Evolutionary conservation across 2,329 filamentous ascomycete genomes (phyloP).

Genomic region (Xylaria sp.): DNA sequence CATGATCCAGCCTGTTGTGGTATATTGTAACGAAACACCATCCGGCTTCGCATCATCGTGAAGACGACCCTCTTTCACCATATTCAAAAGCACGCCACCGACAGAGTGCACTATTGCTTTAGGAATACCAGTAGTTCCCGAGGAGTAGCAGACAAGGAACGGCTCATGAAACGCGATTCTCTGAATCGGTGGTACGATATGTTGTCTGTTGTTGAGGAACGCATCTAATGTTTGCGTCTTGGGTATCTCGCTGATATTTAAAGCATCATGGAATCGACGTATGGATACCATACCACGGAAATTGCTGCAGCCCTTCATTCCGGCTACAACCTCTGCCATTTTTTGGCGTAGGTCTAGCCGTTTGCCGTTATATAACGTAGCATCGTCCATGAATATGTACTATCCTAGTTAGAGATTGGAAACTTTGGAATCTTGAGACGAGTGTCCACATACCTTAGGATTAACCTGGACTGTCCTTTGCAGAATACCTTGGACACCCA

Average conservation of each 20-base stretch:
- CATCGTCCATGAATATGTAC: constrained; percentile 86
- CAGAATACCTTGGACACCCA: constrained; percentile 81
- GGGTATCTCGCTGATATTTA: constrained; percentile 66
- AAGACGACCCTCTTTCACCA: constrained; percentile 67
- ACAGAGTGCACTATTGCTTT: constrained; percentile 87
- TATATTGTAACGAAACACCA: constrained; percentile 64
- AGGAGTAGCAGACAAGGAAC: constrained; percentile 80
- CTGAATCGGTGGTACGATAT: constrained; percentile 61
- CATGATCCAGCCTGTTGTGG: constrained; percentile 90
- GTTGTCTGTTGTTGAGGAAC: constrained; percentile 55
- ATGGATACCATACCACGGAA: constrained; percentile 74
- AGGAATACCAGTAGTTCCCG: constrained; percentile 83
- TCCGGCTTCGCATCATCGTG: constrained; percentile 56
- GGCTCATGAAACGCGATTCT: constrained; percentile 77
- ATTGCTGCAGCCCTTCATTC: constrained; percentile 67
- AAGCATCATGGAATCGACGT: constrained; percentile 69
- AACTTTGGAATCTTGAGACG: not conserved
- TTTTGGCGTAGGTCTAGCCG: constrained; percentile 76
- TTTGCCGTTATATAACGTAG: constrained; percentile 81
- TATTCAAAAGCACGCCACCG: constrained; percentile 68
- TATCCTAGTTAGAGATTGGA: constrained; percentile 39
- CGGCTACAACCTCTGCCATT: constrained; percentile 72
- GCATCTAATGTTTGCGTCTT: constrained; percentile 56
- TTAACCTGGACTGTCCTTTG: constrained; percentile 79
- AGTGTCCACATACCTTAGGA: constrained; percentile 63